Evolutionary conservation across 2,329 filamentous ascomycete species (phyloP), one percentile per base, ranked within the genome.

Genomic region (Venturia aucupariae): DNA sequence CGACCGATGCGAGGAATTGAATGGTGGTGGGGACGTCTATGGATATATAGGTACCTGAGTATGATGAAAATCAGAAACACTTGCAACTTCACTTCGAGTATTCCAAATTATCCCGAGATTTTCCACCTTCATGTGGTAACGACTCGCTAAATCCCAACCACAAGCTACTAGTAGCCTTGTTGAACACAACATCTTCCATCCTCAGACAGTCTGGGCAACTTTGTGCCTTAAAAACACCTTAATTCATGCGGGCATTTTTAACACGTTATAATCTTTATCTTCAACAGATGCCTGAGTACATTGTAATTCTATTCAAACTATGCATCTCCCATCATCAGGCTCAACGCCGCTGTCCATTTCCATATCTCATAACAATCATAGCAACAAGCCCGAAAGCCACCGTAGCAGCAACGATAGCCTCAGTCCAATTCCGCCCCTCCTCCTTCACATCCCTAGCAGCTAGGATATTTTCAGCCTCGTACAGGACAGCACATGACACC

Each of bases 331-430:
- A 27, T 51, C 46, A 35, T 35, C 19, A n/a, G 51, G 27, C 24
- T n/a, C n/a, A 55, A 32, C 51, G 19, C 51, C 51, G 51, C 51
- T 32, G 51, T 27, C 11, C 51, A 35, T 17, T 55, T 55, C 27
- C 51, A n/a, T 55, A 55, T 35, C 51, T 55, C 51, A 55, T n/a
- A 13, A 35, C 51, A 35, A 55, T 35, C 30, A 35, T n/a, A 55
- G 30, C 51, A 19, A 55, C 13, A 55, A 27, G 5, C 13, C 51
- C 51, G 10, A 35, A 10, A 30, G 27, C 27, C 48, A 54, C 15
- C 7, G 22, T 54, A 30, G 11, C 5, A 27, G 2, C 19, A 8
- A 46, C 42, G 6, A 46, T n/a, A 46, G n/a, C n/a, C 17, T n/a
- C 42, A 22, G n/a, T 46, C 42, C n/a, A 46, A 46, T 46, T 5